phyloP scores from a whole-genome alignment of 768 basidiomycete species.

The Amyloporia xantha region DNA sequence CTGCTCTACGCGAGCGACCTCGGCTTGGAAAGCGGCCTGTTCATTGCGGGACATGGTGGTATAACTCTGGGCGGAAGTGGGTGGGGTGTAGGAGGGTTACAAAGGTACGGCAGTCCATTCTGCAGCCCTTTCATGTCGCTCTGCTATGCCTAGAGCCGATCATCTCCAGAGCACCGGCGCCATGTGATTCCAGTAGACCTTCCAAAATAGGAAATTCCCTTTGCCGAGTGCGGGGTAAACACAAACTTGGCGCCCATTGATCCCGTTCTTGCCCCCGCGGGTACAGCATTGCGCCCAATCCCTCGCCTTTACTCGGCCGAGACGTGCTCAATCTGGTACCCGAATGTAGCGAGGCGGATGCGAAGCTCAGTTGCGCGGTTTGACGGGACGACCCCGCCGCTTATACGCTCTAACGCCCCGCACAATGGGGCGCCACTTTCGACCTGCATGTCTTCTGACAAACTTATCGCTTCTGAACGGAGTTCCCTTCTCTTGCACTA shows the following conservation, averaged over 20 bases:
- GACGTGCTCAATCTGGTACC: background rate
- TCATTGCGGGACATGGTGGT: constrained; percentile 50
- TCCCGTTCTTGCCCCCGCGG: constrained; percentile 6
- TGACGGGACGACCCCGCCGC: constrained; percentile 1
- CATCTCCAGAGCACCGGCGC: constrained; percentile 7
- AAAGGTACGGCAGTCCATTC: constrained; percentile 6
- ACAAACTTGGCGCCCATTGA: background rate
- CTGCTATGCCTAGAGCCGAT: constrained; percentile 13
- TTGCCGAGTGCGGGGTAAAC: constrained; percentile 5
- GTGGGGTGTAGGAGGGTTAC: constrained; percentile 13
- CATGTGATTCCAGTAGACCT: constrained; percentile 8
- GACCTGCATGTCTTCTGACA: too few relatives aligned
- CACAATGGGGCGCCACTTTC: too few relatives aligned
- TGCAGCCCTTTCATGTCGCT: constrained; percentile 6
- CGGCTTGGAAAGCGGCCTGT: constrained; percentile 62
- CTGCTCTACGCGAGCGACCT: constrained; percentile 79
- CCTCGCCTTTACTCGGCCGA: constrained; percentile 14
- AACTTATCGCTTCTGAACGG: too few relatives aligned
- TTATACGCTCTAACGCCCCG: constrained; percentile 12
- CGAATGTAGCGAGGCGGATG: background rate
- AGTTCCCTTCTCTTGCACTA: too few relatives aligned
- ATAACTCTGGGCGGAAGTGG: constrained; percentile 1
- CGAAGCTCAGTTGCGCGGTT: background rate
- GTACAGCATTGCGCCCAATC: constrained; percentile 9
- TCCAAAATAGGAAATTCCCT: background rate